Evolutionary conservation across 768 basidiomycete genomes (phyloP).

Genomic region (Boletus reticuloceps): DNA sequence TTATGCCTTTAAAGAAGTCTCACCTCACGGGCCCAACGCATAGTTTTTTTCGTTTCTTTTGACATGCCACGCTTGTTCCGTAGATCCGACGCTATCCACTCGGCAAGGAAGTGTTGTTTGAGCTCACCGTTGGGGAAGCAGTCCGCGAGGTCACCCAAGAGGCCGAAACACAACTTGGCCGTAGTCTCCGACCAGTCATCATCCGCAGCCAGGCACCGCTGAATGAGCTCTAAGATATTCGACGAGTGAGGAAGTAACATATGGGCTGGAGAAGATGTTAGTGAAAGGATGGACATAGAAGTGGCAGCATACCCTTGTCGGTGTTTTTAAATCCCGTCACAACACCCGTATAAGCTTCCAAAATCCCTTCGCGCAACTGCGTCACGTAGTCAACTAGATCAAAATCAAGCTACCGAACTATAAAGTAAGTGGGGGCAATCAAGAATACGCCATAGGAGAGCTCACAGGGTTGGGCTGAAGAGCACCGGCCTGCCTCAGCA

Average conservation of each 20-base stretch:
- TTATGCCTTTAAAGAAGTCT: constrained; percentile 15
- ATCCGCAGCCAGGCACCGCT: constrained; percentile 65
- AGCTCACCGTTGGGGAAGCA: constrained; percentile 79
- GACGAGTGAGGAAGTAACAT: constrained; percentile 65
- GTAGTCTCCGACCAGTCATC: constrained; percentile 83
- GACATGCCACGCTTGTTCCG: constrained; percentile 72
- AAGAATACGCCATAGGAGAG: constrained; percentile 1
- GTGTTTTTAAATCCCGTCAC: constrained; percentile 88
- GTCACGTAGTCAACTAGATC: constrained; percentile 92
- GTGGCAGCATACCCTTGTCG: constrained; percentile 53
- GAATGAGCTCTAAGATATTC: constrained; percentile 77
- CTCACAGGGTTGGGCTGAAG: constrained; percentile 85
- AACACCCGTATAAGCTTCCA: constrained; percentile 96
- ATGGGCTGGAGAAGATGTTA: constrained; percentile 3
- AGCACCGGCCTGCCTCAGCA: constrained; percentile 86
- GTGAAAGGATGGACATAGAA: neutral
- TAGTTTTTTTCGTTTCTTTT: constrained; percentile 79
- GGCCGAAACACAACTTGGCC: constrained; percentile 73
- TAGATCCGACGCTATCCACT: constrained; percentile 77
- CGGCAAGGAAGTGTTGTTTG: constrained; percentile 71
- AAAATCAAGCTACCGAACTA: constrained; percentile 60
- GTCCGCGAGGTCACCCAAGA: constrained; percentile 92
- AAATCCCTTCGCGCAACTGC: constrained; percentile 87
- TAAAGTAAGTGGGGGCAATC: neutral
- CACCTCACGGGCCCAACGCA: constrained; percentile 94